Base-by-base conservation (phyloP, 2,329 filamentous ascomycete species). In the Hymenoscyphus fraxineus region DNA sequence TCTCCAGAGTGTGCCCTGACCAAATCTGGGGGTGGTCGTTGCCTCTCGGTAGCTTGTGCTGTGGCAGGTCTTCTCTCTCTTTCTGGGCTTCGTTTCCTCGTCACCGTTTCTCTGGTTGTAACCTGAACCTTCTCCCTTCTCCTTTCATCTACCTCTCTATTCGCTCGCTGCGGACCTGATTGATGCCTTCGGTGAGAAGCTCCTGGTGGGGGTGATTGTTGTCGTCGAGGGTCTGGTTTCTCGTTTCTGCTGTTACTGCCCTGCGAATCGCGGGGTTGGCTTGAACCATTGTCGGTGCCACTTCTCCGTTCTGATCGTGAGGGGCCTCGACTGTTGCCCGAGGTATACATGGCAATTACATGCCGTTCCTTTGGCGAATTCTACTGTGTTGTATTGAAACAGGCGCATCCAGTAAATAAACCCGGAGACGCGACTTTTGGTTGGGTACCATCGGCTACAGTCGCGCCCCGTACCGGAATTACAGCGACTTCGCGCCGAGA, bases 51-150 rank as follows among this genome's bases (percentile, higher is more conserved):
- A 19, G 63, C 65, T 47, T 67, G 66, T 12, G 62, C 59, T 19
- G 67, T 61, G 27, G 72, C 64, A 60, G 70, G 58, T 61, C 71
- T 68, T 69, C 80, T 80, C 54, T 79, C 78, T 15, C 80, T 80
- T 56, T 79, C 78, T 15, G 88, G 83, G 70, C 88, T 91, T 72
- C 81, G 83, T 7, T 82, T 81, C 64, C 86, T 82, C 64, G 83
- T 80, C 41, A 85, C 81, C 62, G 85, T 86, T 72, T 92, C 89
- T 64, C 85, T 80, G 27, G 85, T 87, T 57, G 86, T 85, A 65
- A 88, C 81, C 62, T 85, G 73, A 71, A 81, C 73, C 73, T 79
- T 81, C 76, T 88, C 86, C 7, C 82, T 86, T 72, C 83, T 80
- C 67, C 85, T 78, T 64, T 76, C 74, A 38, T 76, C 80, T 39